Evolutionary conservation across 768 basidiomycete species (phyloP).

Genomic region (Leccinellum rugosiceps): DNA sequence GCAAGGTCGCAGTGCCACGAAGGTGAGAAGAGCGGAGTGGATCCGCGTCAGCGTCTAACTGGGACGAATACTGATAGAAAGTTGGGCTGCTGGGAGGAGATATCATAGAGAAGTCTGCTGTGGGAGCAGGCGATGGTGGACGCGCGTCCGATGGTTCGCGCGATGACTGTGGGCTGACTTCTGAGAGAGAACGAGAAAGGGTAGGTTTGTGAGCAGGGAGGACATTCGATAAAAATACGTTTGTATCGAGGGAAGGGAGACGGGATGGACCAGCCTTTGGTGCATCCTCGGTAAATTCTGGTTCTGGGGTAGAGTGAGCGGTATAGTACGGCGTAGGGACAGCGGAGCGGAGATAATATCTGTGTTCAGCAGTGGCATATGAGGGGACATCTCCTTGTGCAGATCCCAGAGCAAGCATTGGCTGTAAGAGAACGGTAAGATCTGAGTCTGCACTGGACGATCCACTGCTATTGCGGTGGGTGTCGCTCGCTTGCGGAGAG

Average conservation of each 20-base stretch:
- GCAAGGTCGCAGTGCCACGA: conserved; percentile 24
- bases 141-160: conserved; percentile 20
- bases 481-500: background rate
- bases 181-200: conserved; percentile 27
- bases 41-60: conserved; percentile 17
- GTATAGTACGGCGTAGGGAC: conserved; percentile 33
- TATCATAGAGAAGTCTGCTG: conserved; percentile 46
- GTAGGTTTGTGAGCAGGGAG: conserved; percentile 15
- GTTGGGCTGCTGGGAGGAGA: conserved; percentile 39
- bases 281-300: conserved; percentile 14
- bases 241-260: conserved; percentile 23
- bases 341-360: conserved; percentile 20
- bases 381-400: conserved; percentile 9
- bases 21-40: conserved; percentile 24
- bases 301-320: conserved; percentile 30
- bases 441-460: conserved; percentile 22
- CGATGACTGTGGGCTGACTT: conserved; percentile 22
- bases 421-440: conserved; percentile 15
- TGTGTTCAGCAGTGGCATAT: conserved; percentile 10
- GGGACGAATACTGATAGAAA: conserved; percentile 31
- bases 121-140: conserved; percentile 44
- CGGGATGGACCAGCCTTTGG: conserved; percentile 28
- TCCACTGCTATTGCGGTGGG: conserved; percentile 5
- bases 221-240: conserved; percentile 4
- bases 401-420: conserved; percentile 11